Evolutionary conservation across 805 yeast genomes (phyloP).

Genomic region (Starmerella apicola): DNA sequence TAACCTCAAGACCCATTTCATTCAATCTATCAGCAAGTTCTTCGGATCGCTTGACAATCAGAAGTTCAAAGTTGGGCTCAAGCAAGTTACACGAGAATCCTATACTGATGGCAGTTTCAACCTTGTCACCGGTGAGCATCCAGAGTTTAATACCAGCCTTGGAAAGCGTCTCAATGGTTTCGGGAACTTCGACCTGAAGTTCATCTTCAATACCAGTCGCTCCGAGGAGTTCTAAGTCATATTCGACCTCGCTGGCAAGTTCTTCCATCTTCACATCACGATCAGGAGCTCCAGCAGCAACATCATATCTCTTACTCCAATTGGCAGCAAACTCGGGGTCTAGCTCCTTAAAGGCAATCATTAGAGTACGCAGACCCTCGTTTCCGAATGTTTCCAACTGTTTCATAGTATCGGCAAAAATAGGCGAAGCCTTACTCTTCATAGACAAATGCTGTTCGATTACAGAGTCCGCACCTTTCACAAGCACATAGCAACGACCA

Average conservation of each 20-base stretch:
- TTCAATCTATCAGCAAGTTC: conserved; percentile 40
- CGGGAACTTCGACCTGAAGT: conserved; percentile 70
- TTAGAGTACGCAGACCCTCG: conserved; percentile 67
- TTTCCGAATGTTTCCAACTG: conserved; percentile 59
- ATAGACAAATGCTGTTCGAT: conserved; percentile 40
- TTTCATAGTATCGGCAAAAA: conserved; percentile 40
- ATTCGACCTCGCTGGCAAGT: conserved; percentile 49
- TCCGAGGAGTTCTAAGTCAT: conserved; percentile 46
- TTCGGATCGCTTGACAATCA: conserved; percentile 38
- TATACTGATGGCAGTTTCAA: conserved; percentile 80
- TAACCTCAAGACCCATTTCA: conserved; percentile 28
- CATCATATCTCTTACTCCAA: conserved; percentile 46
- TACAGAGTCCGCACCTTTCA: conserved; percentile 70
- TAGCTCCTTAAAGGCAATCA: conserved; percentile 51
- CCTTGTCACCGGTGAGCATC: conserved; percentile 77
- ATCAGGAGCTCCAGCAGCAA: conserved; percentile 39
- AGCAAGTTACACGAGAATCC: conserved; percentile 72
- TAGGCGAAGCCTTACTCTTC: conserved; percentile 26
- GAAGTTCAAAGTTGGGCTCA: conserved; percentile 56
- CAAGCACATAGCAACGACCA: conserved; percentile 34
- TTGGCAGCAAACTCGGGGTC: conserved; percentile 34
- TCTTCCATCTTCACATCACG: conserved; percentile 46
- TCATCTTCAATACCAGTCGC: conserved; percentile 79
- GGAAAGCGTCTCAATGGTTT: conserved; percentile 52
- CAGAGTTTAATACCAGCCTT: conserved; percentile 71